phyloP scores from a whole-genome alignment of 202 grass and related monocot species.

The Alloteropsis angusta region DNA sequence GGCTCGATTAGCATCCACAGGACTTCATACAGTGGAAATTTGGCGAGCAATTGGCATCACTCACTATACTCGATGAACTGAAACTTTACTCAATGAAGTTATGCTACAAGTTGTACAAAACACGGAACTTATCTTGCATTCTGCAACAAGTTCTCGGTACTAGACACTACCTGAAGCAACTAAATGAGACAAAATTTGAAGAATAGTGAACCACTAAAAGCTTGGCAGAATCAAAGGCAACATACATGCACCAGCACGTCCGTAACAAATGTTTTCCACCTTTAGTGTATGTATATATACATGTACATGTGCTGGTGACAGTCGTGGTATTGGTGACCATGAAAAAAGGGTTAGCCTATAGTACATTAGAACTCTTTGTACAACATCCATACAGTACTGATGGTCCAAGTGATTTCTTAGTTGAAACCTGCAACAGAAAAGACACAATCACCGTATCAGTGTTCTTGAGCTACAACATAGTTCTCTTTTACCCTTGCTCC shows the following conservation, averaged over 20 bases:
- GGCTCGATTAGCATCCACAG: not conserved
- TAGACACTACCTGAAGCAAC: constrained; percentile 15
- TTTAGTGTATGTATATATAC: constrained; percentile 18
- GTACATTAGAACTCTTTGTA: constrained; percentile 39
- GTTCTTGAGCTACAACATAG: not conserved
- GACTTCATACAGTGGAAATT: not conserved
- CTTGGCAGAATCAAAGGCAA: not conserved
- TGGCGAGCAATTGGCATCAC: not conserved
- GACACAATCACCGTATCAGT: not conserved
- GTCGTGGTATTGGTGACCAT: not conserved
- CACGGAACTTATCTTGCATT: constrained; percentile 22
- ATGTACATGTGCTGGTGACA: constrained; percentile 27
- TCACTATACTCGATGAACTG: not conserved
- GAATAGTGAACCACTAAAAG: not conserved
- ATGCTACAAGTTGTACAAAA: constrained; percentile 22
- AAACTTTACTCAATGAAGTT: not conserved
- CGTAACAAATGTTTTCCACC: not conserved
- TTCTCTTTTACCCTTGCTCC: not conserved
- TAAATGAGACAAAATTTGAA: constrained; percentile 4
- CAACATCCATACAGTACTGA: constrained; percentile 28
- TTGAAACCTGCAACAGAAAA: constrained; percentile 35
- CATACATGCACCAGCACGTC: constrained; percentile 16
- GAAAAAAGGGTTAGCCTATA: constrained; percentile 44
- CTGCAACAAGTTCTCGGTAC: constrained; percentile 2
- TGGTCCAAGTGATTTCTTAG: constrained; percentile 35